A percentile compares a stretch with the other conserved stretches of the same genome.
Evolutionary conservation across 352 stramenopile species (phyloP).

Genomic region (Phytophthora megakarya): DNA sequence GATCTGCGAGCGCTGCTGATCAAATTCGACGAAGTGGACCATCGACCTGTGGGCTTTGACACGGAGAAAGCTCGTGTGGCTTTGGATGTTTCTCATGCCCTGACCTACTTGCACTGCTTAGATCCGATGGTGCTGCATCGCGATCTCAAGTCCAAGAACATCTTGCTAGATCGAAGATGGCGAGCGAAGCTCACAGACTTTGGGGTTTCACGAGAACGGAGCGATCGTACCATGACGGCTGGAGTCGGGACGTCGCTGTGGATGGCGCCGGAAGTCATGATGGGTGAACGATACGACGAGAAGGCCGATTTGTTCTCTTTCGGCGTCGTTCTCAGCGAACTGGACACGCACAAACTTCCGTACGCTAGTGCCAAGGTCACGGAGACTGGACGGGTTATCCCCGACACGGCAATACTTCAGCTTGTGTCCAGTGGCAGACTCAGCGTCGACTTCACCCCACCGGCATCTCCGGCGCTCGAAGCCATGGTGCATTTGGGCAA

Average conservation of each 20-base stretch:
- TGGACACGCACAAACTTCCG: conserved; percentile 40
- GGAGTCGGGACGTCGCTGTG: conserved; percentile 55
- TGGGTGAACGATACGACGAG: conserved; percentile 41
- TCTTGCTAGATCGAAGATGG: conserved; percentile 46
- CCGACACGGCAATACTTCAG: conserved; percentile 39
- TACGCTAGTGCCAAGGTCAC: conserved; percentile 39
- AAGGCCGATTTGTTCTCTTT: conserved; percentile 43
- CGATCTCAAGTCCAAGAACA: conserved; percentile 56
- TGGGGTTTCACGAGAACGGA: conserved; percentile 50
- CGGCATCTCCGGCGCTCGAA: conserved; percentile 31
- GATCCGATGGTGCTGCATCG: conserved; percentile 47
- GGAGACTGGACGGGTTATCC: conserved; percentile 34
- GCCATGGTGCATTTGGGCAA: conserved; percentile 42
- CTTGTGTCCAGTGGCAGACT: conserved; percentile 37
- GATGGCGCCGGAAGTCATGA: conserved; percentile 55
- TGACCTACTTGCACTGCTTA: conserved; percentile 70
- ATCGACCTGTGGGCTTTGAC: conserved; percentile 40
- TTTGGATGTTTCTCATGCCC: conserved; percentile 57
- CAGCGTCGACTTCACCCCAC: conserved; percentile 33
- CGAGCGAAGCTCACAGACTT: conserved; percentile 66
- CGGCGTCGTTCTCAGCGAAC: conserved; percentile 36
- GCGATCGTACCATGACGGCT: conserved; percentile 49
- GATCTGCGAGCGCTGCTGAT: conserved; percentile 47
- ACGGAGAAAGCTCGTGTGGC: conserved; percentile 54
- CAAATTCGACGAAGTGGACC: conserved; percentile 33